These are phyloP conservation scores for Ascochyta koolunga DNA, from an alignment of 2,329 filamentous ascomycete species.

Conservation along the genomic window DNA sequence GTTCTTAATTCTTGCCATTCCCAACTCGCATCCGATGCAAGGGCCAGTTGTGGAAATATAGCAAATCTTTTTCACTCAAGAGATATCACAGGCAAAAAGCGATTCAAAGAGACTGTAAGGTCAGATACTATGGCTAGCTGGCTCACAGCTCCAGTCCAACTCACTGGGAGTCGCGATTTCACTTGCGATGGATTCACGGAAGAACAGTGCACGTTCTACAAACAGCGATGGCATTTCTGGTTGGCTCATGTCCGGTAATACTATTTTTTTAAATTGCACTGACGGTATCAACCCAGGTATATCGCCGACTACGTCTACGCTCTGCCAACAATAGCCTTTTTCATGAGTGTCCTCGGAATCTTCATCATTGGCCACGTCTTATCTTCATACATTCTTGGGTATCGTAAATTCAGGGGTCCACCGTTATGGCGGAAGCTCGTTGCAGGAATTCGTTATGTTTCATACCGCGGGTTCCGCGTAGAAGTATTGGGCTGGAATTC, in stretches of 20 bases:
- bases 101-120: not conserved
- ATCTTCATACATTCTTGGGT: conserved; percentile 33
- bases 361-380: conserved; percentile 54
- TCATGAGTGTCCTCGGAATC: conserved; percentile 56
- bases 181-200: conserved; percentile 47
- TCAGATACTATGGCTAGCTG: conserved; percentile 18
- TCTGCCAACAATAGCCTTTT: conserved; percentile 60
- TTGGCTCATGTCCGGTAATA: conserved; percentile 29
- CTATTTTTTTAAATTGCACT: not conserved
- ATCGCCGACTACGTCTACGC: conserved; percentile 61
- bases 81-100: not conserved
- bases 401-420: conserved; percentile 1
- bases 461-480: conserved; percentile 37
- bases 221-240: conserved; percentile 58
- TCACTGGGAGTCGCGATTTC: conserved; percentile 26
- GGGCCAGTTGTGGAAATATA: too few species aligned
- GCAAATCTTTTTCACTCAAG: too few species aligned
- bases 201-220: conserved; percentile 56
- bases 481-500: conserved; percentile 33
- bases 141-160: conserved; percentile 23
- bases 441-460: conserved; percentile 32
- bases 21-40: too few species aligned
- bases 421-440: not conserved
- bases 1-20: not conserved
- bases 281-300: conserved; percentile 50